A percentile compares a stretch with the other conserved stretches of the same genome.
phyloP scores from a whole-genome alignment of 2,329 filamentous ascomycete genomes.

The Microcyclospora tardicrescens region DNA sequence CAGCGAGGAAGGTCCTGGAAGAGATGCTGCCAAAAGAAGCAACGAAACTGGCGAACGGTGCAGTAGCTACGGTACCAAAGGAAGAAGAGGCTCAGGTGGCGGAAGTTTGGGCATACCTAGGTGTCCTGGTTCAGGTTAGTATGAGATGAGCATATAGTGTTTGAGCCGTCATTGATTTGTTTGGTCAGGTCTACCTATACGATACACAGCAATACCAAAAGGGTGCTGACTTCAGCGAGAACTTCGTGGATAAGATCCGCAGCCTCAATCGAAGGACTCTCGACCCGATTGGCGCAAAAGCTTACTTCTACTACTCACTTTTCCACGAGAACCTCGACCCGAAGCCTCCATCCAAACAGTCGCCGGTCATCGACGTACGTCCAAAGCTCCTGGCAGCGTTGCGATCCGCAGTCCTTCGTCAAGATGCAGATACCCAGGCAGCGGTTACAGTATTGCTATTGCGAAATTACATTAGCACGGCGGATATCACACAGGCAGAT shows the following conservation, averaged over 20 bases:
- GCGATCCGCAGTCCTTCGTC: conserved; percentile 87
- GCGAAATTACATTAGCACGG: conserved; percentile 89
- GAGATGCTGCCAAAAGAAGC: conserved; percentile 17
- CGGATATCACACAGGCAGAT: conserved; percentile 93
- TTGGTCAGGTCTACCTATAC: conserved; percentile 69
- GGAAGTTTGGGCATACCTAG: conserved; percentile 26
- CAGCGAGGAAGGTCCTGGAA: conserved; percentile 21
- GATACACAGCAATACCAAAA: conserved; percentile 70
- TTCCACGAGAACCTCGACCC: conserved; percentile 88
- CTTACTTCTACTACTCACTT: conserved; percentile 95
- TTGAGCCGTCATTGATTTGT: conserved; percentile 2
- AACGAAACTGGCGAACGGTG: conserved; percentile 8
- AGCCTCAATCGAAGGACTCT: conserved; percentile 83
- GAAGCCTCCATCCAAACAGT: conserved; percentile 76
- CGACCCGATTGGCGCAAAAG: conserved; percentile 84
- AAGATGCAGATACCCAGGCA: conserved; percentile 94
- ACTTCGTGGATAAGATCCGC: conserved; percentile 73
- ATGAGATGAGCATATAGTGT: background rate
- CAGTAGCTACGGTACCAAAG: conserved; percentile 1
- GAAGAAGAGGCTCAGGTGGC: conserved; percentile 15
- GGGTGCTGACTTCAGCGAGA: conserved; percentile 72
- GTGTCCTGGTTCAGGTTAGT: conserved; percentile 23
- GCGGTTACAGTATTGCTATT: conserved; percentile 89
- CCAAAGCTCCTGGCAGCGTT: conserved; percentile 77
- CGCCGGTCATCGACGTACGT: conserved; percentile 73